Percentiles rank a stretch among this genome's conserved stretches.
These are phyloP conservation scores for Monilinia fructicola DNA, from an alignment of 2,329 filamentous ascomycete genomes.

Conservation along the genomic window DNA sequence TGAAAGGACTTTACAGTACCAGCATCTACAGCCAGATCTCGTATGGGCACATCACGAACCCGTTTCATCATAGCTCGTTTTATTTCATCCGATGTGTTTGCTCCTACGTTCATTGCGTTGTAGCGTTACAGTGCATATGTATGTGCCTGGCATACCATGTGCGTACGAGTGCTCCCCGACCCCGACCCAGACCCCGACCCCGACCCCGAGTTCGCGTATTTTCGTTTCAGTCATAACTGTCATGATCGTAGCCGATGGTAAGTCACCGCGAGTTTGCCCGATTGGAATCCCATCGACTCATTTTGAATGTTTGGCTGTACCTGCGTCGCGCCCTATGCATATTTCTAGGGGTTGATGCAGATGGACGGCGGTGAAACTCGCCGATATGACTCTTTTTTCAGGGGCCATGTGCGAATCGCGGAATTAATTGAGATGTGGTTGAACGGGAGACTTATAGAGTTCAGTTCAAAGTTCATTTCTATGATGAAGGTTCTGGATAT, in stretches of 20 bases:
- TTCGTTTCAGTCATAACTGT: neutral
- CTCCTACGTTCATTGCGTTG: neutral
- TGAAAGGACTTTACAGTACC: neutral
- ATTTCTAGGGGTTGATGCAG: neutral
- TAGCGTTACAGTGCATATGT: neutral
- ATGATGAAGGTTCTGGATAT: neutral
- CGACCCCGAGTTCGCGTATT: constrained; percentile 1
- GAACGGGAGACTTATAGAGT: neutral
- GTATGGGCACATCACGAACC: neutral
- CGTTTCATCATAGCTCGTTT: neutral
- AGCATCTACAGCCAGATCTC: neutral
- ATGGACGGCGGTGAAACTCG: neutral
- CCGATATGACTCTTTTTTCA: constrained; percentile 4
- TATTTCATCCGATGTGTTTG: neutral
- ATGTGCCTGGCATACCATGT: neutral
- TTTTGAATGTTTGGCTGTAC: neutral
- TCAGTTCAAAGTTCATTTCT: neutral
- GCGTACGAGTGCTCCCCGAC: neutral
- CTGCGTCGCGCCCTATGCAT: neutral
- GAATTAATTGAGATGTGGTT: neutral
- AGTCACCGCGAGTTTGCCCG: neutral
- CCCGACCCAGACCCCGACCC: constrained; percentile 5
- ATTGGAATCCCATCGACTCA: neutral
- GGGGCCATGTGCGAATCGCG: neutral
- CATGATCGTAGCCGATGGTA: neutral